A percentile compares a stretch with the other conserved stretches of the same genome.
Evolutionary conservation across 2,329 filamentous ascomycete genomes (phyloP).

Genomic region (Botrytis elliptica): DNA sequence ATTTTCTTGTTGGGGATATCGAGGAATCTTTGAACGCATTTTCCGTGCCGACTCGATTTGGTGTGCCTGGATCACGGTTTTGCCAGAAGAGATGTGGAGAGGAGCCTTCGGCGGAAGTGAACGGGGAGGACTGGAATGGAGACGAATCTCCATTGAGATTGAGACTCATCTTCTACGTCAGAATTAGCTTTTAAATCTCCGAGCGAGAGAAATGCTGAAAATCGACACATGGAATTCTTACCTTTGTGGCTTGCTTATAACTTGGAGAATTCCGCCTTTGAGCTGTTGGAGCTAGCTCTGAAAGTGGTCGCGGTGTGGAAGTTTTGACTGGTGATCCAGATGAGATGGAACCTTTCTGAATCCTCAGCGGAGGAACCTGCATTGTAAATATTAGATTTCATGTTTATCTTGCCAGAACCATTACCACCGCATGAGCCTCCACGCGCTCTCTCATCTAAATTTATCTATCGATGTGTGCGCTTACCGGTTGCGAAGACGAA

Average conservation of each 20-base stretch:
- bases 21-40: constrained; percentile 62
- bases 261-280: constrained; percentile 89
- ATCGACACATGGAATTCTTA: constrained; percentile 43
- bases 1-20: constrained; percentile 71
- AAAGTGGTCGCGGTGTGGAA: constrained; percentile 70
- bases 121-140: constrained; percentile 81
- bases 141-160: constrained; percentile 69
- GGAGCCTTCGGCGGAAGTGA: constrained; percentile 55
- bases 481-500: constrained; percentile 34
- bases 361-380: constrained; percentile 75
- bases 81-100: constrained; percentile 94
- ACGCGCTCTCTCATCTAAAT: background rate
- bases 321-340: constrained; percentile 61
- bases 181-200: constrained; percentile 35
- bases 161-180: constrained; percentile 57
- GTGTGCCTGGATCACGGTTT: constrained; percentile 65
- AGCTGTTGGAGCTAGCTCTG: constrained; percentile 84
- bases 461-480: constrained; percentile 12
- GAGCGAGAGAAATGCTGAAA: constrained; percentile 26
- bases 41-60: constrained; percentile 63
- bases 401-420: background rate
- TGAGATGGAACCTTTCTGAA: constrained; percentile 65
- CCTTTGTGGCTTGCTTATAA: constrained; percentile 75
- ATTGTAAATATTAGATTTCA: constrained; percentile 14
- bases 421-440: background rate